Base-by-base conservation (phyloP, 1,284 basidiomycete species). In the Fomes fomentarius region DNA sequence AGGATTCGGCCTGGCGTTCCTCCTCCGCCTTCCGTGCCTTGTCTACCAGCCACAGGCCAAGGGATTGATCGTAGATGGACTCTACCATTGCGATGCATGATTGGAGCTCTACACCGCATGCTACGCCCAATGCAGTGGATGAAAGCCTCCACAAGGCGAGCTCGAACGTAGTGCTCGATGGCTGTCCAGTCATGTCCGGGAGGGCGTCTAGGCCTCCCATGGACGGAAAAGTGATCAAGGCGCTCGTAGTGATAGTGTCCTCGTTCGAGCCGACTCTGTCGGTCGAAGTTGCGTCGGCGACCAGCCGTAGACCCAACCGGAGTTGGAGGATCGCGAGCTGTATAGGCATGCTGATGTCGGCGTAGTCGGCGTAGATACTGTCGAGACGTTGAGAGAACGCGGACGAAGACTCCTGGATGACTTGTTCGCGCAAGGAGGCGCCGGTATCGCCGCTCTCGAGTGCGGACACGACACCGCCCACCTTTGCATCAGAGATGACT, bases 1-100 rank as follows among this genome's bases (percentile, higher is more conserved):
- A 71, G 45, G 91, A 91, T 28, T 84, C 82, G 0, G 85, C 81
- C 31, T 85, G 85, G 35, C 83, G 81, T 34, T 84, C 83, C 17
- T 75, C 79, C 60, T 91, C 82, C 40, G 83, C 80, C 57, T 88
- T 85, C 55, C 83, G 84, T 25, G 86, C 83, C 37, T 86, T 83
- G 65, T 97, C 91, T 31, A 89, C 84, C 30, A 85, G 78, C 96
- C 96, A 98, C 8, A 96, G 79, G 19, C 85, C 80, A 52, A 87
- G 82, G 1, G 89, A 77, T 63, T 89, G 85, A 52, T 93, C 89
- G 64, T 94, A 95, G 8, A 81, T 69, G 3, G 66, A 66, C 40
- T 82, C 76, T 15, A 93, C 44, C 4, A 61, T 44, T 15, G 59
- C 51, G 6, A 78, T 63, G 39, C 71, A 62, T 4, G 65, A 56